phyloP scores from a whole-genome alignment of 2,329 filamentous ascomycete species.

The Falciphora oryzae region DNA sequence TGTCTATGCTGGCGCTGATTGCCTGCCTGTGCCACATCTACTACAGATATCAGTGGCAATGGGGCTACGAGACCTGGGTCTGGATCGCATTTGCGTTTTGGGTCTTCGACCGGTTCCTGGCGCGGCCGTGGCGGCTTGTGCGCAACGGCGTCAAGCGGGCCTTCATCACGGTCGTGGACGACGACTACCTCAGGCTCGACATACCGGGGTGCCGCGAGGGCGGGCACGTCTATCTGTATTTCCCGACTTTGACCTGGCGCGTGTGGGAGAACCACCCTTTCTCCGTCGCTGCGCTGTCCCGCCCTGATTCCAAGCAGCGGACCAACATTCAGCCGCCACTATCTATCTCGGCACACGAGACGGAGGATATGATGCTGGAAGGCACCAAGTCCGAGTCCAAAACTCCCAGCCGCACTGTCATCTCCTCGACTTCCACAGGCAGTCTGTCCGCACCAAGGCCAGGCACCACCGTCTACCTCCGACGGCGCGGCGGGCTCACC shows the following conservation, averaged over 20 bases:
- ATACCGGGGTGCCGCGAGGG: constrained; percentile 27
- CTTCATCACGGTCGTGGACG: constrained; percentile 20
- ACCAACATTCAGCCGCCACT: no score
- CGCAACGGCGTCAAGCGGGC: constrained; percentile 27
- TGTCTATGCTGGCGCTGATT: constrained; percentile 9
- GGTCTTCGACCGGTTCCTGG: constrained; percentile 35
- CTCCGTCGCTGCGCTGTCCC: constrained; percentile 29
- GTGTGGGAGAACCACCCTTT: constrained; percentile 53
- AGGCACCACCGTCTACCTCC: constrained; percentile 31
- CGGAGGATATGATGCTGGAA: neutral
- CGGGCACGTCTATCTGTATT: constrained; percentile 40
- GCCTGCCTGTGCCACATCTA: constrained; percentile 13
- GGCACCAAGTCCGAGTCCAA: neutral
- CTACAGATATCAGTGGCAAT: neutral
- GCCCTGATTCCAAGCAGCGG: constrained; percentile 13
- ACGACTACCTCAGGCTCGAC: constrained; percentile 27
- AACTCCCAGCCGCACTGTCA: neutral
- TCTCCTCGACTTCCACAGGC: no score
- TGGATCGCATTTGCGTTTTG: constrained; percentile 23
- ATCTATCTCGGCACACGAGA: neutral
- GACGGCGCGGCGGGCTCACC: constrained; percentile 11
- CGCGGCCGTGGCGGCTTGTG: constrained; percentile 32
- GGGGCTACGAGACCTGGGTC: constrained; percentile 12
- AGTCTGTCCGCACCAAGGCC: constrained; percentile 22
- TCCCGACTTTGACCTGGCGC: constrained; percentile 36